Conservation (phyloP, 164 flowering plant species). For the Macadamia integrifolia region DNA sequence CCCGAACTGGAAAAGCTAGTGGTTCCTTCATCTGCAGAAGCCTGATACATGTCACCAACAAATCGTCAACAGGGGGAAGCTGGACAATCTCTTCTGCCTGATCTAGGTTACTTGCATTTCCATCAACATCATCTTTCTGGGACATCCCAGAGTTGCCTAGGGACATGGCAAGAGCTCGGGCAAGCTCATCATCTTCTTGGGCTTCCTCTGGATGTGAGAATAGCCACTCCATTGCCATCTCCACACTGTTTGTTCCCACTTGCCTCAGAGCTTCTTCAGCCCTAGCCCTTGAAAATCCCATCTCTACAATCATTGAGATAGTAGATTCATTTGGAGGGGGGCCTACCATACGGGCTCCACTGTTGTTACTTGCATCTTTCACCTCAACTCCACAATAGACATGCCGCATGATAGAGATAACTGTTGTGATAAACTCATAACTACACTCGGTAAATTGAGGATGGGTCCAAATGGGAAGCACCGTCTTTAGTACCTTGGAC, state of each 20-base stretch:
- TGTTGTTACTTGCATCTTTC: constrained; percentile 48
- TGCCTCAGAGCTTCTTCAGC: constrained; percentile 98
- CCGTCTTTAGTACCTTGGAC: constrained; percentile 79
- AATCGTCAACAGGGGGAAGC: constrained; percentile 81
- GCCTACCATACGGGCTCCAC: constrained; percentile 49
- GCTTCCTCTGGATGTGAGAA: constrained; percentile 93
- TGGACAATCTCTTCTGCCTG: constrained; percentile 67
- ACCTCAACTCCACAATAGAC: constrained; percentile 85
- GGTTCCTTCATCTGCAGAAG: constrained; percentile 78
- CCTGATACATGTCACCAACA: constrained; percentile 64
- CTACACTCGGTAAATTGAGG: constrained; percentile 83
- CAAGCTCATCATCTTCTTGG: constrained; percentile 98
- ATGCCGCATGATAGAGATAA: constrained; percentile 73
- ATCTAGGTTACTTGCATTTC: constrained; percentile 31
- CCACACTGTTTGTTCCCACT: constrained; percentile 91
- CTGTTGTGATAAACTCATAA: constrained; percentile 61
- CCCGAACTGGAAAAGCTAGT: constrained; percentile 82
- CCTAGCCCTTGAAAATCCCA: constrained; percentile 91
- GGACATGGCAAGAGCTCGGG: constrained; percentile 99
- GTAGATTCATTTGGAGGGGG: constrained; percentile 93
- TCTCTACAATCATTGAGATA: constrained; percentile 87
- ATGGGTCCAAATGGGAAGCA: constrained; percentile 95
- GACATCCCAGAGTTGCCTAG: constrained; percentile 73
- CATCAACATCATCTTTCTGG: constrained; percentile 49
- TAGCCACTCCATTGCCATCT: constrained; percentile 99